Conservation (phyloP, 805 yeast genomes). For the Monosporozyma unispora region DNA sequence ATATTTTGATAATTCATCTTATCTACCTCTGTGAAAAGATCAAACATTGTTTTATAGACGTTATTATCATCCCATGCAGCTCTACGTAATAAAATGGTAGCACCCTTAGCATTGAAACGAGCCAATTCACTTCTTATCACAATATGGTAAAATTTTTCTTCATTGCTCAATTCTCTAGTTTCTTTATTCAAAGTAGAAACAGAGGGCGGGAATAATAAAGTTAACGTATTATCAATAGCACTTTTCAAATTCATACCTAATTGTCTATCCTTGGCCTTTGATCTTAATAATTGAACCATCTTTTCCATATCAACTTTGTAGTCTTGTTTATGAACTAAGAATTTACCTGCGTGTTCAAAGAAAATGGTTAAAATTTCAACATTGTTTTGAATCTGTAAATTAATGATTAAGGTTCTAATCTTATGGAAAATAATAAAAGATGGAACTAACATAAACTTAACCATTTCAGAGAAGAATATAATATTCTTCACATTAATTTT, state of each 20-base stretch:
- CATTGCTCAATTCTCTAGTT: conserved; percentile 30
- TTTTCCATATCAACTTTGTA: conserved; percentile 51
- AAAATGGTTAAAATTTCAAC: conserved; percentile 61
- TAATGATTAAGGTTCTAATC: conserved; percentile 49
- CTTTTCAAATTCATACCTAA: conserved; percentile 47
- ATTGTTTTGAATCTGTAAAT: conserved; percentile 45
- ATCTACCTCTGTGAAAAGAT: conserved; percentile 50
- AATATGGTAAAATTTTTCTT: conserved; percentile 40
- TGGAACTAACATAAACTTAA: conserved; percentile 68
- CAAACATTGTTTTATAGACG: conserved; percentile 29
- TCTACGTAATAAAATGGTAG: conserved; percentile 33
- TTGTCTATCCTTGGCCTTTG: conserved; percentile 39
- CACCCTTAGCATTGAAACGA: conserved; percentile 26
- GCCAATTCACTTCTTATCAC: conserved; percentile 46
- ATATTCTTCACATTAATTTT: conserved; percentile 47
- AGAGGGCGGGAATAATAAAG: conserved; percentile 48
- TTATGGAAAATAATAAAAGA: conserved; percentile 65
- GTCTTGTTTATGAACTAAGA: conserved; percentile 48
- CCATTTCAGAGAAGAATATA: conserved; percentile 61
- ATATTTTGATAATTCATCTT: conserved; percentile 51
- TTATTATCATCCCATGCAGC: conserved; percentile 40
- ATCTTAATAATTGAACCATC: conserved; percentile 49
- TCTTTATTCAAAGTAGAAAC: conserved; percentile 30
- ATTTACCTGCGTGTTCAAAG: conserved; percentile 66
- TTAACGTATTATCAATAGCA: conserved; percentile 48